Percentiles rank a stretch among this genome's conserved stretches.
Conservation (phyloP, 371 early-diverging fungal genomes). For the Lichtheimia hyalospora region DNA sequence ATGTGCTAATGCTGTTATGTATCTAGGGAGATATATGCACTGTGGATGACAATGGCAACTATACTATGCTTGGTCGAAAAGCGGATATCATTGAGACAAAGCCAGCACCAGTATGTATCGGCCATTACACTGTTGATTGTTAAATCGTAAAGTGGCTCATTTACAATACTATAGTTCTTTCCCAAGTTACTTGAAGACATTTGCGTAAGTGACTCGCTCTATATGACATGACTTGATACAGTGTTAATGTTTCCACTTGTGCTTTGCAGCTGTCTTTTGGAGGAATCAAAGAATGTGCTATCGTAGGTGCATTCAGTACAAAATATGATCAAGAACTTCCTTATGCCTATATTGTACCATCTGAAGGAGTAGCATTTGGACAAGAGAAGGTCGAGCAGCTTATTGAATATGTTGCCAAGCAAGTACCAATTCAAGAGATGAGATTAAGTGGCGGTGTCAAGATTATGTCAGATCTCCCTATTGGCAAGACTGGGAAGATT, state of each 20-base stretch:
- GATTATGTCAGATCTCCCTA: background rate
- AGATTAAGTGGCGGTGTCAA: background rate
- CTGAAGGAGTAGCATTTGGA: background rate
- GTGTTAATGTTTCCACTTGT: background rate
- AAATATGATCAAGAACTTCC: background rate
- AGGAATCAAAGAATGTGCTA: background rate
- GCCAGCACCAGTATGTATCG: background rate
- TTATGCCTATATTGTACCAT: background rate
- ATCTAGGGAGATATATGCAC: background rate
- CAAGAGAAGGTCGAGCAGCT: background rate
- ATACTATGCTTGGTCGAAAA: background rate
- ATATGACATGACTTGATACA: background rate
- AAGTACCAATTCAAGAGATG: background rate
- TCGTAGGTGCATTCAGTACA: background rate
- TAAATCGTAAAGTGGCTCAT: background rate
- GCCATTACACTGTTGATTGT: background rate
- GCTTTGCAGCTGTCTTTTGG: background rate
- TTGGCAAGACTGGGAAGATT: background rate
- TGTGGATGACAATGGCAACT: background rate
- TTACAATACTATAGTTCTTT: background rate
- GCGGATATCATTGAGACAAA: background rate
- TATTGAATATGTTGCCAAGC: background rate
- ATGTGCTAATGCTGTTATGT: too few species aligned
- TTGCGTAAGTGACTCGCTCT: background rate
- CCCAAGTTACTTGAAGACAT: background rate